A percentile compares a stretch with the other conserved stretches of the same genome.
phyloP scores from a whole-genome alignment of 2,329 filamentous ascomycete species.

The Sclerotinia nivalis region DNA sequence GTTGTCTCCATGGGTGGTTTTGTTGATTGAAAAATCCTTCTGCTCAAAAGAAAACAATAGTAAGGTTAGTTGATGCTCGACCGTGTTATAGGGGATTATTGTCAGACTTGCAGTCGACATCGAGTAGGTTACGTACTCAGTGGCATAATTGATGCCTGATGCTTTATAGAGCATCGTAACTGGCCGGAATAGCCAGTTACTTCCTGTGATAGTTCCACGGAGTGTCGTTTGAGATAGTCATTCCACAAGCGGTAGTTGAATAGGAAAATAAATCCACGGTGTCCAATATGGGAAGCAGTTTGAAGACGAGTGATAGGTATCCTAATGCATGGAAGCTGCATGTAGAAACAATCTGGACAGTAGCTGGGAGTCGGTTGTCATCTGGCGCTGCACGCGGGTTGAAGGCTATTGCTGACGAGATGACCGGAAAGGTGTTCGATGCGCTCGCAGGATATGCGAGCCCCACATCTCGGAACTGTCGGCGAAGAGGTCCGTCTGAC shows the following conservation, averaged over 20 bases:
- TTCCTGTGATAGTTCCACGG: neutral
- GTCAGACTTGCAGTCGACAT: constrained; percentile 34
- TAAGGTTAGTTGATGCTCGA: constrained; percentile 38
- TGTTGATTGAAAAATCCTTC: constrained; percentile 27
- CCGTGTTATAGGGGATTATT: constrained; percentile 31
- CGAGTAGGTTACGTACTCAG: constrained; percentile 41
- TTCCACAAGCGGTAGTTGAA: constrained; percentile 15
- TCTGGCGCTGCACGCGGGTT: neutral
- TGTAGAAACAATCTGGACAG: neutral
- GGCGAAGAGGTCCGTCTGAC: neutral
- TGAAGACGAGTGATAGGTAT: neutral
- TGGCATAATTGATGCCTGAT: constrained; percentile 37
- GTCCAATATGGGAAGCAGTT: constrained; percentile 11
- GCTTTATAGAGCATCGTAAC: constrained; percentile 26
- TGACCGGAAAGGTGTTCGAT: neutral
- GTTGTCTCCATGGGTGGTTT: neutral
- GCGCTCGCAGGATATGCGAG: constrained; percentile 24
- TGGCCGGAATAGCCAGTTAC: constrained; percentile 30
- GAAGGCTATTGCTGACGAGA: neutral
- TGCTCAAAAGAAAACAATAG: constrained; percentile 33
- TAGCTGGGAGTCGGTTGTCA: neutral
- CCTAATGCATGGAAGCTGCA: constrained; percentile 20
- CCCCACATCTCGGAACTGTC: constrained; percentile 16
- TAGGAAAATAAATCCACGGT: constrained; percentile 21
- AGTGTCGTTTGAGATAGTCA: neutral